A percentile compares a stretch with the other conserved stretches of the same genome.
phyloP scores from a whole-genome alignment of 257 asterid genomes.

The Solanum etuberosum region DNA sequence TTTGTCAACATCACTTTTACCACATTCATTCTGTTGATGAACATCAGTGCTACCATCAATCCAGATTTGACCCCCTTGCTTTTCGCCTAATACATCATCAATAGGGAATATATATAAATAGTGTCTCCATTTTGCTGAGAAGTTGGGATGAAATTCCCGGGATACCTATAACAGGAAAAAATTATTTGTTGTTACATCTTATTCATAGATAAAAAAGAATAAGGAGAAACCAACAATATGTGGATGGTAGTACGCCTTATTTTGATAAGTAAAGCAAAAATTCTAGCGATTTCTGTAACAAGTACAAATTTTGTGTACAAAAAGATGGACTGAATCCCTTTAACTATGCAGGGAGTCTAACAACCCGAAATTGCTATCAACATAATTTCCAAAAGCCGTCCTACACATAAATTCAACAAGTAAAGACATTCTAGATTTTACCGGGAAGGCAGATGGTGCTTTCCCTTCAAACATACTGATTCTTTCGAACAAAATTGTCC shows the following conservation, averaged over 20 bases:
- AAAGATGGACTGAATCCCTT: background rate
- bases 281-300: background rate
- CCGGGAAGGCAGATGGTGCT: background rate
- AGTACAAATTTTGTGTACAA: background rate
- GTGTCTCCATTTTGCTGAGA: conserved; percentile 96
- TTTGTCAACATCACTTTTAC: conserved; percentile 14
- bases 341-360: background rate
- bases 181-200: background rate
- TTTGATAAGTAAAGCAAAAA: background rate
- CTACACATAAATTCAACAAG: background rate
- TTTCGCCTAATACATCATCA: conserved; percentile 24
- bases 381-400: background rate
- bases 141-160: conserved; percentile 92
- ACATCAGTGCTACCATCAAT: conserved; percentile 1
- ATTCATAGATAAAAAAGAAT: background rate
- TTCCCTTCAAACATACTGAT: background rate
- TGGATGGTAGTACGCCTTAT: background rate
- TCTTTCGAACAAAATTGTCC: background rate
- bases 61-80: conserved; percentile 16
- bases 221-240: background rate
- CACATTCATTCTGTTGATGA: conserved; percentile 14
- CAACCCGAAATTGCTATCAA: background rate
- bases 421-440: background rate
- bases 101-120: conserved; percentile 84
- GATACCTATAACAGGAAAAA: conserved; percentile 43